phyloP scores from a whole-genome alignment of 495 filamentous ascomycete species.

The Staphylotrichum longicolle region DNA sequence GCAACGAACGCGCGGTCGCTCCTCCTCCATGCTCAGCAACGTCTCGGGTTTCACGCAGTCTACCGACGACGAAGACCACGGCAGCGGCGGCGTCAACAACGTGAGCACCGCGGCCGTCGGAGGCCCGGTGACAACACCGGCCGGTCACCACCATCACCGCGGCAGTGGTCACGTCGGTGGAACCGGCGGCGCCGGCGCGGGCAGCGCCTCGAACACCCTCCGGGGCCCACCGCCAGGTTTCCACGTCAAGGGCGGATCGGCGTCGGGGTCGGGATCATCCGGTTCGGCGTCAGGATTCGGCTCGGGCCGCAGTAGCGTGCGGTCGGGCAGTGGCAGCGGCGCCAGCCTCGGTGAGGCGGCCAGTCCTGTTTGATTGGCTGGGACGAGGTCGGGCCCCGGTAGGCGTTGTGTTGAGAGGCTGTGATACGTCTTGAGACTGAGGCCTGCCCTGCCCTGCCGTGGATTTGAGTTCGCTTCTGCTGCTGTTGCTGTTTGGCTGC shows the following conservation, averaged over 20 bases:
- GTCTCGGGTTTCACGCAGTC: conserved; percentile 65
- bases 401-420: background rate
- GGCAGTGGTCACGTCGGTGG: background rate
- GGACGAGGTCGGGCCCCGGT: background rate
- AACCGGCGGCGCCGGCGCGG: conserved; percentile 1
- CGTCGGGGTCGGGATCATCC: conserved; percentile 24
- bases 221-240: conserved; percentile 36
- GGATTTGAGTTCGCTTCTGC: background rate
- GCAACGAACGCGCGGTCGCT: conserved; percentile 52
- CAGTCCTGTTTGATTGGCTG: conserved; percentile 31
- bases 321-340: conserved; percentile 38
- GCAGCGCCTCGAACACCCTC: conserved; percentile 15
- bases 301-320: conserved; percentile 39
- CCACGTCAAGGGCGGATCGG: conserved; percentile 24
- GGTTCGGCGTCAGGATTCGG: conserved; percentile 29
- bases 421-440: background rate
- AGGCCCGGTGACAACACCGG: conserved; percentile 6
- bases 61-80: conserved; percentile 40
- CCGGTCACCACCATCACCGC: background rate
- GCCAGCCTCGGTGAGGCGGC: conserved; percentile 31
- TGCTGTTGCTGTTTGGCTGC: background rate
- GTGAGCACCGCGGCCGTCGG: conserved; percentile 6
- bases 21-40: conserved; percentile 65
- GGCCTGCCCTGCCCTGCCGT: background rate
- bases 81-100: conserved; percentile 9